Evolutionary conservation across 2,329 filamentous ascomycete genomes (phyloP).

Genomic region (Aureobasidium leucospermi): DNA sequence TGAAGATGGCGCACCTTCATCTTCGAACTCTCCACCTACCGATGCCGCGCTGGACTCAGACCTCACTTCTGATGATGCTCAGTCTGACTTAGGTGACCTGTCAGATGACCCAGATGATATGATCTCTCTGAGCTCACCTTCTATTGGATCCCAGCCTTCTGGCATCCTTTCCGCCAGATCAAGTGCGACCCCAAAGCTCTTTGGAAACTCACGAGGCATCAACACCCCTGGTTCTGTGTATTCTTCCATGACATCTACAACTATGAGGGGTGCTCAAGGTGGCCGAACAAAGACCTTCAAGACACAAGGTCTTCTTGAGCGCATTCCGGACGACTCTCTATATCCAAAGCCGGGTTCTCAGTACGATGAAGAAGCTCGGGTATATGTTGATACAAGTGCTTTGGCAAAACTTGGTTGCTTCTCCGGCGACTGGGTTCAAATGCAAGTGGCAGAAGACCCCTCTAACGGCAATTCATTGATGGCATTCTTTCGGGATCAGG

Average conservation of each 20-base stretch:
- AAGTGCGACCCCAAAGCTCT: conserved; percentile 71
- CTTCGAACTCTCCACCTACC: conserved; percentile 13
- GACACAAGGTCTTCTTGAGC: conserved; percentile 65
- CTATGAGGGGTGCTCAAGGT: conserved; percentile 61
- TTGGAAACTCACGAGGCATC: conserved; percentile 65
- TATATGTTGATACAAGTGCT: conserved; percentile 84
- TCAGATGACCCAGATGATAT: conserved; percentile 93
- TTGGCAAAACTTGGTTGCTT: conserved; percentile 90
- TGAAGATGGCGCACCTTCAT: conserved; percentile 51
- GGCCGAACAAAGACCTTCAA: conserved; percentile 75
- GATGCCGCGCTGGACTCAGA: conserved; percentile 21
- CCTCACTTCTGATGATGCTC: conserved; percentile 29
- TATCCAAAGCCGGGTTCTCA: conserved; percentile 78
- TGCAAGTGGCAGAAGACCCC: conserved; percentile 72
- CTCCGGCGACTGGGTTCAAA: conserved; percentile 90
- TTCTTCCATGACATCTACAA: conserved; percentile 79
- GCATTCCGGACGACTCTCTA: conserved; percentile 68
- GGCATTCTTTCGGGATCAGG: conserved; percentile 41
- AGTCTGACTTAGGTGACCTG: conserved; percentile 57
- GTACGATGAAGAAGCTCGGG: conserved; percentile 76
- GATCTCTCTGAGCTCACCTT: conserved; percentile 78
- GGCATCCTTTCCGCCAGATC: conserved; percentile 75
- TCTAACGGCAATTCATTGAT: conserved; percentile 21
- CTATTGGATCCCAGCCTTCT: conserved; percentile 66
- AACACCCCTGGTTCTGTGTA: conserved; percentile 82